Evolutionary conservation across 371 early-diverging fungal genomes (phyloP), one percentile per base, ranked within the genome.

Genomic region (Rhizopus stolonifer): DNA sequence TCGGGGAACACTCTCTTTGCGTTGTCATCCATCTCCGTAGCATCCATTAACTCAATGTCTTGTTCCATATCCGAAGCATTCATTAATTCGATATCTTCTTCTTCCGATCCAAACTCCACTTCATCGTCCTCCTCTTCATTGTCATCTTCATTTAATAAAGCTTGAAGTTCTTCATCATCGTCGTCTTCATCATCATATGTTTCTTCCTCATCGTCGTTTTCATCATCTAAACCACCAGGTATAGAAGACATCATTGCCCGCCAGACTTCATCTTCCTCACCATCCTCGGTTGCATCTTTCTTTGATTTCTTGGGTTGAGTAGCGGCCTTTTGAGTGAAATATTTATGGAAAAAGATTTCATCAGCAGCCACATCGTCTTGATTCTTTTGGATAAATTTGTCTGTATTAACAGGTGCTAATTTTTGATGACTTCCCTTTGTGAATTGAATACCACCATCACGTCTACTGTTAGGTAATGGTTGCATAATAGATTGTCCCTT

Each of bases 311-410:
- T 48, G 21, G 65, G 42, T 55, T 60, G 38, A 36, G 59, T 55
- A 38, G 59, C 54, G 21, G 68, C 70, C 63, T 82, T 78, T 59
- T 84, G 76, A 15, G 76, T 79, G 65, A 92, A 91, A 65, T 85
- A 92, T 51, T 83, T 87, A 68, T 90, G 87, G 82, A 92, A 96
- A 71, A 95, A 94, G 51, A 77, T 77, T 64, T 88, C 84, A 49
- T 88, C 87, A 0, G 78, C 87, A 4, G 83, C 80, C 1, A 86
- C 74, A 50, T 84, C 71, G 11, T 78, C 73, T 22, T 68, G 67
- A 43, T 81, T 72, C 69, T 71, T 74, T 34, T 74, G 60, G 76
- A 80, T 78, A 60, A 87, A 87, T 14, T 69, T 70, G 40, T 82
- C 80, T 9, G 85, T 77, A 60, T 86, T 86, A 46, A 86, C 72